Conservation (phyloP, 108 stramenopile species). For the Pinguiococcus pyrenoidosus region DNA sequence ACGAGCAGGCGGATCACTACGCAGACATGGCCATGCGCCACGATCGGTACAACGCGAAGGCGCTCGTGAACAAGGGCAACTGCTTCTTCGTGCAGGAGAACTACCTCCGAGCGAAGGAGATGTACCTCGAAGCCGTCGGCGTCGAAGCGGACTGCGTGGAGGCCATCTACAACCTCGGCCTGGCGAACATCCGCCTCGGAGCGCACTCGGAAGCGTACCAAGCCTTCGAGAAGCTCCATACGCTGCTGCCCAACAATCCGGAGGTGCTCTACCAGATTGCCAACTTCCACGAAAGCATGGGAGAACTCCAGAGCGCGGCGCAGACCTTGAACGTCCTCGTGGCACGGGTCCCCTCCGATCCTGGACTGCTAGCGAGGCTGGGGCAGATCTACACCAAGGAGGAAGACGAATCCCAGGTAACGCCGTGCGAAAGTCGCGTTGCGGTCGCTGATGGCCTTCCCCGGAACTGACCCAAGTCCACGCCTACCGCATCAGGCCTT, state of each 20-base stretch:
- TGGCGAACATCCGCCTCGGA: slow-evolving; percentile 44
- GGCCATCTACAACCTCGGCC: slow-evolving; percentile 72
- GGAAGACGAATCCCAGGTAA: slow-evolving; percentile 29
- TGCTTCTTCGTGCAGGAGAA: slow-evolving; percentile 56
- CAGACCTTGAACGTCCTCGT: slow-evolving; percentile 60
- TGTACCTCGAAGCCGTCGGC: slow-evolving; percentile 71
- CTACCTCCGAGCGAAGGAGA: slow-evolving; percentile 50
- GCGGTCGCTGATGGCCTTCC: too few relatives aligned
- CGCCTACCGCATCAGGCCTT: too few relatives aligned
- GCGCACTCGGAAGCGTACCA: slow-evolving; percentile 48
- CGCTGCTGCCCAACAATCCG: slow-evolving; percentile 58
- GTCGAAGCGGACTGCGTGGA: slow-evolving; percentile 68
- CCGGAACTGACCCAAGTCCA: too few relatives aligned
- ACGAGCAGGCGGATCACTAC: slow-evolving; percentile 46
- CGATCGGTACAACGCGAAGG: slow-evolving; percentile 67
- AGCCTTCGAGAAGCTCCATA: slow-evolving; percentile 72
- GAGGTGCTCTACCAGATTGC: slow-evolving; percentile 71
- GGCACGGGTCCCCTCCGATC: slow-evolving; percentile 56
- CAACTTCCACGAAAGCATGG: slow-evolving; percentile 51
- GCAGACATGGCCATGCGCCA: slow-evolving; percentile 59
- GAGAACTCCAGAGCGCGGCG: slow-evolving; percentile 19
- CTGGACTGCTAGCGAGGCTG: slow-evolving; percentile 47
- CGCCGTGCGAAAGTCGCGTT: neutral
- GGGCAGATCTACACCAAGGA: slow-evolving; percentile 57
- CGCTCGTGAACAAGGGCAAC: slow-evolving; percentile 80